Evolutionary conservation across 768 basidiomycete species (phyloP), one percentile per base, ranked within the genome.

Genomic region (Naematelia aurantialba): DNA sequence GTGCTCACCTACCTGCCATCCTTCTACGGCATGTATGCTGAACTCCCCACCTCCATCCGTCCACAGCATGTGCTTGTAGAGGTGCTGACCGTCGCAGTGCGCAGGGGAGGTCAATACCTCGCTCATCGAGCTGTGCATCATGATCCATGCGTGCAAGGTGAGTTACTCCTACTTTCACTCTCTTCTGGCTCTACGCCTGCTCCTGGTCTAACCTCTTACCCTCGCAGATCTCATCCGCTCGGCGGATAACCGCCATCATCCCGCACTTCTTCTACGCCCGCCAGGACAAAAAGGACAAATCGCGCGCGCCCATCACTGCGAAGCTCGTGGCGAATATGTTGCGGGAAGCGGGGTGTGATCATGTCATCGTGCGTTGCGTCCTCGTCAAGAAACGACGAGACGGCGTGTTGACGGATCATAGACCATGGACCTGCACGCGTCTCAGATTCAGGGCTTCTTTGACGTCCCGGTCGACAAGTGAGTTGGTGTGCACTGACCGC

Each of bases 251-350:
- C 14, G 96, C 94, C 27, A 91, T 98, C 73, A 91, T 99, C 58
- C 96, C 94, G 22, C 97, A 92, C 78, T 99, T 90, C 79, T 93
- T 93, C 1, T 98, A 98, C 71, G 89, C 93, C 0, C 83, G 94
- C 10, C 91, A 91, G 84, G 94, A 97, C 82, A 96, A 96, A 80
- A 99, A 98, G 82, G 91, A 99, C 81, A 89, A 89, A 81, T 87
- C 85, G 4, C 83, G 94, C 5, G 91, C 92, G 2, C 94, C 96
- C 24, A 99, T 99, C 77, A 97, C 94, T 3, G 92, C 94, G 47
- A 99, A 99, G 79, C 84, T 99, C 55, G 90, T 98, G 49, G 93
- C 94, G 22, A 98, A 96, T 78, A 98, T 98, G 94, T 82, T 99
- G 60, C 87, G 85, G 45, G 89, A 96, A 48, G 93, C 96, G 8